These are phyloP conservation scores for Botrytis medusae DNA, from an alignment of 2,329 filamentous ascomycete species.

Conservation along the genomic window DNA sequence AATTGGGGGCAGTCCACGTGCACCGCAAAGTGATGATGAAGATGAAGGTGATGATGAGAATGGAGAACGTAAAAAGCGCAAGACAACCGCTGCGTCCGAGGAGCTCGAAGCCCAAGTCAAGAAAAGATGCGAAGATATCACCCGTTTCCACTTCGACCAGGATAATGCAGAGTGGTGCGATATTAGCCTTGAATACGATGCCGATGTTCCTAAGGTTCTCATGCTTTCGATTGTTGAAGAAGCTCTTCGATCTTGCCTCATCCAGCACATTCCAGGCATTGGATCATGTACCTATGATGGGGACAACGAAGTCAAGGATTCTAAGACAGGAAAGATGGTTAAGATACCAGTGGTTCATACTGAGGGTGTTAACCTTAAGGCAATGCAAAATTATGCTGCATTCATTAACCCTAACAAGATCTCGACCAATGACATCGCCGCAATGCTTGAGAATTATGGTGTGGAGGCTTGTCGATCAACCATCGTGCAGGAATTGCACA, in stretches of 20 bases:
- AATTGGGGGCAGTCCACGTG: slow-evolving; percentile 51
- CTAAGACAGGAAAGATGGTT: slow-evolving; percentile 49
- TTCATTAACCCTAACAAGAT: slow-evolving; percentile 84
- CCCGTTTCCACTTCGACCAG: slow-evolving; percentile 78
- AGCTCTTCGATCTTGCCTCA: slow-evolving; percentile 73
- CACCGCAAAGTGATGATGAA: slow-evolving; percentile 38
- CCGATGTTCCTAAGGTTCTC: slow-evolving; percentile 80
- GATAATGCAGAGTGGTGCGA: slow-evolving; percentile 70
- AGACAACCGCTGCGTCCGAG: slow-evolving; percentile 31
- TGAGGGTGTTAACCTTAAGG: slow-evolving; percentile 81
- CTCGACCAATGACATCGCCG: slow-evolving; percentile 88
- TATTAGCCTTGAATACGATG: slow-evolving; percentile 80
- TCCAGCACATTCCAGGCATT: slow-evolving; percentile 82
- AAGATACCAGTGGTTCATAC: slow-evolving; percentile 67
- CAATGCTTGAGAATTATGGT: slow-evolving; percentile 82
- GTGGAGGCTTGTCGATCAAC: slow-evolving; percentile 87
- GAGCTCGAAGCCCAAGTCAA: slow-evolving; percentile 63
- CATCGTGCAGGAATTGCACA: slow-evolving; percentile 82
- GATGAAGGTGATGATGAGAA: slow-evolving; percentile 42
- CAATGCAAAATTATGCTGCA: slow-evolving; percentile 86
- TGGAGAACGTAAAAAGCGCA: slow-evolving; percentile 26
- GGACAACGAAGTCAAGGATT: slow-evolving; percentile 54
- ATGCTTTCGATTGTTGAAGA: slow-evolving; percentile 89
- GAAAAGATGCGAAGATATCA: slow-evolving; percentile 64
- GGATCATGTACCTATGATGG: slow-evolving; percentile 67